Evolutionary conservation across 1,284 basidiomycete genomes (phyloP).

Genomic region (Spongispora temasekensis): DNA sequence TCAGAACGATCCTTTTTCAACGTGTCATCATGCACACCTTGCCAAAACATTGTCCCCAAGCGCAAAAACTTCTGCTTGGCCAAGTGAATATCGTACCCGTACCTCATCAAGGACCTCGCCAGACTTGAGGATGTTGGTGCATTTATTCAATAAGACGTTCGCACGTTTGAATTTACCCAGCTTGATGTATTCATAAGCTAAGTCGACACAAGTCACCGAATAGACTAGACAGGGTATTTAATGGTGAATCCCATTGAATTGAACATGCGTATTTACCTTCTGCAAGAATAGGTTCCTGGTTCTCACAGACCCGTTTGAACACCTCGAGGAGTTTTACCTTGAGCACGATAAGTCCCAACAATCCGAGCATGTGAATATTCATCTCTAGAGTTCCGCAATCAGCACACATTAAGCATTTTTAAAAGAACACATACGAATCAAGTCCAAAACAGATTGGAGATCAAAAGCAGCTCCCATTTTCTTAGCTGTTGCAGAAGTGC

Average conservation of each 20-base stretch:
- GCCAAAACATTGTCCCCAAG: conserved; percentile 57
- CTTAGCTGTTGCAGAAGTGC: conserved; percentile 4
- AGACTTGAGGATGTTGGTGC: conserved; percentile 47
- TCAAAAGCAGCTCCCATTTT: conserved; percentile 43
- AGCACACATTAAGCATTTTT: background rate
- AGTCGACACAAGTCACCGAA: conserved; percentile 61
- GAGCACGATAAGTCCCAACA: conserved; percentile 52
- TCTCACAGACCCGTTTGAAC: conserved; percentile 48
- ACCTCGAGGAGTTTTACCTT: conserved; percentile 57
- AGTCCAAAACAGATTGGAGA: conserved; percentile 12
- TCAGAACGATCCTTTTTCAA: background rate
- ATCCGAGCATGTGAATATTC: conserved; percentile 65
- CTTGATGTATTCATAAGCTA: conserved; percentile 76
- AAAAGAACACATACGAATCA: conserved; percentile 19
- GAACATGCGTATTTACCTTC: conserved; percentile 45
- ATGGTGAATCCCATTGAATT: background rate
- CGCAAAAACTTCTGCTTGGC: conserved; percentile 68
- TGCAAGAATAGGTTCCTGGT: conserved; percentile 40
- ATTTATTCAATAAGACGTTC: conserved; percentile 58
- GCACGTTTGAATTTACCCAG: conserved; percentile 77
- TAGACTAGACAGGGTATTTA: conserved; percentile 49
- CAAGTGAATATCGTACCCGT: conserved; percentile 58
- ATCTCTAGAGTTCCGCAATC: conserved; percentile 43
- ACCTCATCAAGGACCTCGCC: conserved; percentile 50
- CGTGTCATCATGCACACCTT: conserved; percentile 48